Evolutionary conservation across 164 flowering plant species (phyloP).

Genomic region (Magnolia sinica): DNA sequence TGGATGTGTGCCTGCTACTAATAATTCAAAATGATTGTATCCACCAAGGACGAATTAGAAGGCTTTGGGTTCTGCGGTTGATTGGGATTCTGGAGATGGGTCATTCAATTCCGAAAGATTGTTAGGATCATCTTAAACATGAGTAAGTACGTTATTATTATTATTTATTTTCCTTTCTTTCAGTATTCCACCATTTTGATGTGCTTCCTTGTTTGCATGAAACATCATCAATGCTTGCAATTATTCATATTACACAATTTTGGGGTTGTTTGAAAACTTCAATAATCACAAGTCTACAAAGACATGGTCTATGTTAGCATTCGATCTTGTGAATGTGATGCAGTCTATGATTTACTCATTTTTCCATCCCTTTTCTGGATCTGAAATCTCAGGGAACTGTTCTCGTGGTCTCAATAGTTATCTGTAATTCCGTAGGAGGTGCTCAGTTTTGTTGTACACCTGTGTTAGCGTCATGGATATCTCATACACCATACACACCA

Average conservation of each 20-base stretch:
- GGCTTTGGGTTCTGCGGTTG: neutral
- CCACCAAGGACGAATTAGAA: too few species aligned
- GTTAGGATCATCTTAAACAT: conserved; percentile 1
- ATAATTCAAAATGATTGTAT: too few species aligned
- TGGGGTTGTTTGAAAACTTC: neutral
- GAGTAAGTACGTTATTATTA: conserved; percentile 6
- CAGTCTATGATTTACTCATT: neutral
- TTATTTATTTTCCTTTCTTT: neutral
- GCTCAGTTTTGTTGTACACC: too few species aligned
- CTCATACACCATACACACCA: too few species aligned
- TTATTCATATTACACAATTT: neutral
- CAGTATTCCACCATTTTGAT: neutral
- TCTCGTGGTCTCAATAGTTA: neutral
- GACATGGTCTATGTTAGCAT: neutral
- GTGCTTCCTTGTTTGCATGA: neutral
- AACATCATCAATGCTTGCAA: neutral
- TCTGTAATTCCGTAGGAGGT: too few species aligned
- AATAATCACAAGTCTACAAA: neutral
- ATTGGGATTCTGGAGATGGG: conserved; percentile 6
- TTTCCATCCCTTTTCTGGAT: neutral
- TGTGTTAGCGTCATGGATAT: too few species aligned
- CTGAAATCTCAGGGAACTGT: neutral
- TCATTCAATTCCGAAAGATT: too few species aligned
- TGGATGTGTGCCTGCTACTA: too few species aligned
- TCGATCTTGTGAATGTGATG: neutral